A percentile compares a stretch with the other conserved stretches of the same genome.
These are phyloP conservation scores for Backusella tuberculispora DNA, from an alignment of 192 early-diverging fungal species.

Conservation along the genomic window DNA sequence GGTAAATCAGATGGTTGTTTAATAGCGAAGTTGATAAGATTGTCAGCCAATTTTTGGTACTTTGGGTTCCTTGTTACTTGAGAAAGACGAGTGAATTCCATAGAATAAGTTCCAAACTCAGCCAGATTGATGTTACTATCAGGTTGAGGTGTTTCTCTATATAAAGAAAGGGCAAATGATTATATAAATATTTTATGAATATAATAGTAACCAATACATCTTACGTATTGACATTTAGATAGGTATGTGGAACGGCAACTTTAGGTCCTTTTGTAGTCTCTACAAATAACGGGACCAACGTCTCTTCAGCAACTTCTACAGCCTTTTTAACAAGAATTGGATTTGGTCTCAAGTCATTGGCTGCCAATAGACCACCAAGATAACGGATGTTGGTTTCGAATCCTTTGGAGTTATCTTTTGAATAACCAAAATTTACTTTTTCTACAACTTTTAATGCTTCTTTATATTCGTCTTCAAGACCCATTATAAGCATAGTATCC, in stretches of 20 bases:
- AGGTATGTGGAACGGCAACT: conserved; percentile 62
- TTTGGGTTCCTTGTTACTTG: conserved; percentile 67
- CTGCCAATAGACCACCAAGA: conserved; percentile 78
- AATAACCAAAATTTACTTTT: conserved; percentile 54
- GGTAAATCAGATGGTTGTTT: conserved; percentile 44
- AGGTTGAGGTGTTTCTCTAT: conserved; percentile 25
- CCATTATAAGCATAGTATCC: conserved; percentile 89
- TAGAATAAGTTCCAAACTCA: conserved; percentile 74
- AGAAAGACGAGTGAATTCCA: conserved; percentile 83
- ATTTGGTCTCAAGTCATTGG: conserved; percentile 80
- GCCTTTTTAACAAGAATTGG: conserved; percentile 67
- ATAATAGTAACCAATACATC: neutral
- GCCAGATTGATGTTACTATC: conserved; percentile 46
- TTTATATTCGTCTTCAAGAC: conserved; percentile 46
- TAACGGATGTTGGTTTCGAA: conserved; percentile 86
- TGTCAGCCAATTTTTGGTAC: conserved; percentile 60
- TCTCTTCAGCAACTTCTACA: conserved; percentile 60
- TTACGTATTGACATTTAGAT: conserved; percentile 55
- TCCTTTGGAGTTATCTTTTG: conserved; percentile 53
- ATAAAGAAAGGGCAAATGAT: neutral
- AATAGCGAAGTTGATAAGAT: conserved; percentile 51
- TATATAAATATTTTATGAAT: neutral
- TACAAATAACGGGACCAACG: conserved; percentile 73
- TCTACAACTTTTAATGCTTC: conserved; percentile 22
- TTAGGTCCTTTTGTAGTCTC: conserved; percentile 31